Conservation (phyloP, 139 green algal genomes). For the Chlorella sp. region DNA sequence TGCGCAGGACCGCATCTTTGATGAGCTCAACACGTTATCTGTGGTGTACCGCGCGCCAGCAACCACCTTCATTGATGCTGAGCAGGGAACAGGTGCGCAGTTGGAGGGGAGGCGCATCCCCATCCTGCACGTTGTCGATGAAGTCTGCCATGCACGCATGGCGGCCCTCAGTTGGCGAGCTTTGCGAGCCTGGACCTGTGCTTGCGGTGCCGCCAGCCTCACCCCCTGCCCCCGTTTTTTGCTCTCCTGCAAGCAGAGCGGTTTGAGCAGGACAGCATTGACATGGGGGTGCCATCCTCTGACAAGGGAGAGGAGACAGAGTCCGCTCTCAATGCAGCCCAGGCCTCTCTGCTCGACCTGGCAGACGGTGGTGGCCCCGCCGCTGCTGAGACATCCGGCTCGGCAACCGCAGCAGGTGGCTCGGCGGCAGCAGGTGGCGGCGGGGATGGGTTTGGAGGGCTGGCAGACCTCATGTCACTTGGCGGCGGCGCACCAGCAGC, state of each 20-base stretch:
- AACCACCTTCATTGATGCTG: slow-evolving; percentile 57
- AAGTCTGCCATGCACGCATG: too few species aligned
- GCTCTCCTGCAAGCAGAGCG: neutral
- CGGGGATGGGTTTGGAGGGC: neutral
- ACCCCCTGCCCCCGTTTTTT: too few species aligned
- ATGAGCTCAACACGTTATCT: slow-evolving; percentile 94
- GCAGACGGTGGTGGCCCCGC: neutral
- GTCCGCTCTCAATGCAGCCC: neutral
- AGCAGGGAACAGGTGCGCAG: neutral
- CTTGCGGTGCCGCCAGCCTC: too few species aligned
- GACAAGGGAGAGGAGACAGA: neutral
- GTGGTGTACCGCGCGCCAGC: slow-evolving; percentile 81
- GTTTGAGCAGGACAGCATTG: slow-evolving; percentile 14
- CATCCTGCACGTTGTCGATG: too few species aligned
- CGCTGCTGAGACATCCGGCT: too few species aligned
- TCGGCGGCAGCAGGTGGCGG: neutral
- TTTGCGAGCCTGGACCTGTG: too few species aligned
- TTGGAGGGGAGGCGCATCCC: too few species aligned
- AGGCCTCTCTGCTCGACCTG: slow-evolving; percentile 39
- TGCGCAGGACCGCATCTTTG: slow-evolving; percentile 83
- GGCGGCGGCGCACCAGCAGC: neutral
- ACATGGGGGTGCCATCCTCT: neutral
- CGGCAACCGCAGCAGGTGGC: neutral
- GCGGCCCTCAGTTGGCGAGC: too few species aligned
- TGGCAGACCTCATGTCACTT: slow-evolving; percentile 17